A percentile compares a stretch with the other conserved stretches of the same genome.
These are phyloP conservation scores for Zostera marina DNA, from an alignment of 116 monocot species.

Conservation along the genomic window DNA sequence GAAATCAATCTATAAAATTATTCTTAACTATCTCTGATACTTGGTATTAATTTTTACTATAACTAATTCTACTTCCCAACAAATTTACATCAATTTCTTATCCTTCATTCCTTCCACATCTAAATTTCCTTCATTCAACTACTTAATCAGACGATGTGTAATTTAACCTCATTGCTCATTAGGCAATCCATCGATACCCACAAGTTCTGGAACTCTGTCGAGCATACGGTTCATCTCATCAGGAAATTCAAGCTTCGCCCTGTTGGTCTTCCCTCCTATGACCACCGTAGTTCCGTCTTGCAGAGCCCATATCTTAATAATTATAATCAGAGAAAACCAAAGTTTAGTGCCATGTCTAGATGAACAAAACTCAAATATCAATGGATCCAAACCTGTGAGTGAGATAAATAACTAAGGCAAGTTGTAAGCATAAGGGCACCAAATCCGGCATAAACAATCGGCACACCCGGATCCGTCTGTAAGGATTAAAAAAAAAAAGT, in stretches of 20 bases:
- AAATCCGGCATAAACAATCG: slow-evolving; percentile 91
- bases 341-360: neutral
- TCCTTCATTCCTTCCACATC: too few relatives aligned
- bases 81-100: too few relatives aligned
- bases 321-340: too few relatives aligned
- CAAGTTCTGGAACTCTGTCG: slow-evolving; percentile 67
- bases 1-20: too few relatives aligned
- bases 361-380: neutral
- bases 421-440: slow-evolving; percentile 97
- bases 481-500: too few relatives aligned
- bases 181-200: slow-evolving; percentile 10
- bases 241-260: slow-evolving; percentile 81
- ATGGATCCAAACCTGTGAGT: slow-evolving; percentile 52
- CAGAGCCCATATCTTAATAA: slow-evolving; percentile 82
- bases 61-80: too few relatives aligned
- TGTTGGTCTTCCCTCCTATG: slow-evolving; percentile 81
- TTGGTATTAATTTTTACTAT: too few relatives aligned
- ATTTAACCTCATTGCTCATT: too few relatives aligned
- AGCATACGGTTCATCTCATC: slow-evolving; percentile 67
- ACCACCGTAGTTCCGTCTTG: slow-evolving; percentile 89
- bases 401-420: slow-evolving; percentile 80
- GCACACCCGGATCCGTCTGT: slow-evolving; percentile 85
- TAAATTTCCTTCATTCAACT: too few relatives aligned
- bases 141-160: too few relatives aligned
- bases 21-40: too few relatives aligned